These are phyloP conservation scores for Kurtzmaniella natalensis DNA, from an alignment of 1,139 yeast genomes.

Conservation along the genomic window DNA sequence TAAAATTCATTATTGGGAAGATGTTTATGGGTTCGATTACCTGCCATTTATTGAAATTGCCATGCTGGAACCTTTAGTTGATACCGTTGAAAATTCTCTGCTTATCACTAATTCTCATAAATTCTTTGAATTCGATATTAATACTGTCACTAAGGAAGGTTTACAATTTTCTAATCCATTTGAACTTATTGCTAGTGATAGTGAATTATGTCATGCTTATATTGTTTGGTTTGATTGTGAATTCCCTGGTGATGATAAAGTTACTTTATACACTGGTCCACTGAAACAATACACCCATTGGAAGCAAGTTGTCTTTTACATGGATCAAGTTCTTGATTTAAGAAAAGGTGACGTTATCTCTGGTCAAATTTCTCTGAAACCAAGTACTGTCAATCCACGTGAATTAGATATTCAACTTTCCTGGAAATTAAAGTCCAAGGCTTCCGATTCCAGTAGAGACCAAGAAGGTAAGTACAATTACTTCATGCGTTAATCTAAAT, in stretches of 20 bases:
- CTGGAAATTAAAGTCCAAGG: slow-evolving; percentile 57
- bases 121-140: slow-evolving; percentile 80
- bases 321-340: slow-evolving; percentile 75
- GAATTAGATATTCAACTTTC: slow-evolving; percentile 68
- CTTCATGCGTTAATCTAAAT: slow-evolving; percentile 64
- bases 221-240: slow-evolving; percentile 95
- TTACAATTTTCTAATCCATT: slow-evolving; percentile 70
- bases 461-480: slow-evolving; percentile 56
- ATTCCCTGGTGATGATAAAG: slow-evolving; percentile 63
- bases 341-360: slow-evolving; percentile 71
- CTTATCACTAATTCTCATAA: slow-evolving; percentile 68
- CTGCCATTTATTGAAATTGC: slow-evolving; percentile 68
- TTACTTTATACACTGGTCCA: slow-evolving; percentile 76
- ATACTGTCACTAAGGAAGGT: slow-evolving; percentile 81
- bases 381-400: slow-evolving; percentile 76
- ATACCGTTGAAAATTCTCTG: slow-evolving; percentile 78
- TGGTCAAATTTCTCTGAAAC: slow-evolving; percentile 72
- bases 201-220: slow-evolving; percentile 82
- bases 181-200: slow-evolving; percentile 66
- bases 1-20: slow-evolving; percentile 92
- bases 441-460: slow-evolving; percentile 49
- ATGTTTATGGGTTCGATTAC: slow-evolving; percentile 95
- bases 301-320: slow-evolving; percentile 96
- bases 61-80: slow-evolving; percentile 92
- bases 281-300: slow-evolving; percentile 83